Evolutionary conservation across 1,284 basidiomycete species (phyloP), one percentile per base, ranked within the genome.

Genomic region (Sporisorium sorghi): DNA sequence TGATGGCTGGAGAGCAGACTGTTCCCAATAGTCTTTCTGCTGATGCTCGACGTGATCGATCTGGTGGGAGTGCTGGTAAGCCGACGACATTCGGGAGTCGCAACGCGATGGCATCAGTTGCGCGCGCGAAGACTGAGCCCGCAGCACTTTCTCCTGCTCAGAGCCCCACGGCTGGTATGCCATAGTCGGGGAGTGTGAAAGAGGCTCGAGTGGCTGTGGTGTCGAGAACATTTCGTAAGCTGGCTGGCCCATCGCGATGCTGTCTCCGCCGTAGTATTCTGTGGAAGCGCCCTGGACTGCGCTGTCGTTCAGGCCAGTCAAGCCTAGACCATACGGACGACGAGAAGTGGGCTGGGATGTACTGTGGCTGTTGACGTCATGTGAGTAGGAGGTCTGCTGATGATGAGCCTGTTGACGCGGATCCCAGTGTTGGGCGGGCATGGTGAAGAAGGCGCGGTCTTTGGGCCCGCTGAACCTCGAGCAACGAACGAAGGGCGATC

Each of bases 181-280:
- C 14, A 39, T 37, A 5, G 60, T 60, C 3, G 67, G 67, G 2
- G 67, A 70, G 15, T 52, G 19, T 7, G 60, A 55, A 11, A 70
- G 53, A 2, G 67, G 60, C 24, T 70, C 67, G 3, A 64, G 44
- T 5, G 67, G 67, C 17, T 64, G 52, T 26, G 57, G 60, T 17
- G 40, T 43, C 12, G 61, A 40, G 19, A 23, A 60, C 21, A 32
- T 32, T 30, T 70, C 67, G 60, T 53, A 70, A 17, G 40, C 50
- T 15, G 61, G 44, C 17, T 63, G 59, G 8, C 52, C 57, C 47
- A 64, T 57, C 10, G 57, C 57, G n/a, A 64, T 32, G 49, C 52
- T 60, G 14, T 62, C 50, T 28, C 7, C 51, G 10, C 33, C 40
- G 21, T 19, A n/a, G 17, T 30, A 5, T 14, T 5, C 37, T 24